phyloP scores from a whole-genome alignment of 169 alveolate genomes.

The Perkinsus olseni region DNA sequence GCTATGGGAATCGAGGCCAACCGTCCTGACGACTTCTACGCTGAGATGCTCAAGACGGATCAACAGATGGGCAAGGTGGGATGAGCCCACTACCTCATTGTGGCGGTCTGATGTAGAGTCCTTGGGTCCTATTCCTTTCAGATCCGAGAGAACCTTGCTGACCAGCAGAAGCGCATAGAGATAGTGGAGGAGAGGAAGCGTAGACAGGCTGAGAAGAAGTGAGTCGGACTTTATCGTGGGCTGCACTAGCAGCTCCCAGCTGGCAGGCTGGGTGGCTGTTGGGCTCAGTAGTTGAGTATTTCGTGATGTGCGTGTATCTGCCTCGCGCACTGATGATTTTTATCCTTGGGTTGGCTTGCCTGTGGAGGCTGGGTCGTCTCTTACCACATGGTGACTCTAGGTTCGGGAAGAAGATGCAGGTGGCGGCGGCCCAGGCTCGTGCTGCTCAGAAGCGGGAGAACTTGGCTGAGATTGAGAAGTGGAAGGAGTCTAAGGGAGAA shows the following conservation, averaged over 20 bases:
- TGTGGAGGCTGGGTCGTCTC: too few species aligned
- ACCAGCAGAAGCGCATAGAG: not conserved
- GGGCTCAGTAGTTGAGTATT: too few species aligned
- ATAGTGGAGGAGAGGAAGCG: not conserved
- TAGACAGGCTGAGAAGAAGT: not conserved
- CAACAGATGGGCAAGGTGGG: constrained; percentile 31
- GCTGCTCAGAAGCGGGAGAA: not conserved
- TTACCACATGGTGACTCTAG: too few species aligned
- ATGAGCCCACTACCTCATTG: not conserved
- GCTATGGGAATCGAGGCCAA: constrained; percentile 8
- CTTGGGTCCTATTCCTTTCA: not conserved
- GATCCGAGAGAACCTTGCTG: constrained; percentile 2
- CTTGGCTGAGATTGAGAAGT: not conserved
- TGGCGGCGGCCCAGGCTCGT: not conserved
- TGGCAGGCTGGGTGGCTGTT: too few species aligned
- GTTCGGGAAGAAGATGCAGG: not conserved
- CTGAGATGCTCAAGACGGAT: constrained; percentile 34
- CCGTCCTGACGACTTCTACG: constrained; percentile 35
- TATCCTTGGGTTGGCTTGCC: too few species aligned
- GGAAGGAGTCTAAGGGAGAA: not conserved
- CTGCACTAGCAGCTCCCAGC: too few species aligned
- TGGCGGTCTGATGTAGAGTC: not conserved
- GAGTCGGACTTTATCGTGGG: not conserved
- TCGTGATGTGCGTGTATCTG: too few species aligned
- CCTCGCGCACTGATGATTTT: too few species aligned